Percentiles rank a stretch among this genome's conserved stretches.
Evolutionary conservation across 352 stramenopile genomes (phyloP).

Genomic region (Pythium sp.): DNA sequence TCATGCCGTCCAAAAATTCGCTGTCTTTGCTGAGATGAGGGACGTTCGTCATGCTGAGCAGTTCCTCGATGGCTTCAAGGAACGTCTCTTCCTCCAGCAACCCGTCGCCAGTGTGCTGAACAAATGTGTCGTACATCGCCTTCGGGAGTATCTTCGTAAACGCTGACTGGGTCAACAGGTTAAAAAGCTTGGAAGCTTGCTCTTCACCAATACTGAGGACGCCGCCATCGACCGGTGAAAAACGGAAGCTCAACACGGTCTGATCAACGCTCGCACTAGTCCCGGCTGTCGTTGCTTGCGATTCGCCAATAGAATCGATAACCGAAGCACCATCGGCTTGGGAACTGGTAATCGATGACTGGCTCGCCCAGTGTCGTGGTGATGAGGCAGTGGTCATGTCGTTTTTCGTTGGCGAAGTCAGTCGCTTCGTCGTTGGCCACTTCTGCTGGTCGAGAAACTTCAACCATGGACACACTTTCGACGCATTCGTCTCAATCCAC

Average conservation of each 20-base stretch:
- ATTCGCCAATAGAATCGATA: constrained; percentile 17
- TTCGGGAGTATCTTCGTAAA: constrained; percentile 73
- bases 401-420: constrained; percentile 30
- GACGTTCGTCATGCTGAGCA: constrained; percentile 74
- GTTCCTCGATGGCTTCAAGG: constrained; percentile 71
- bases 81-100: constrained; percentile 84
- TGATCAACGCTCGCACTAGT: constrained; percentile 18
- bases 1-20: constrained; percentile 73
- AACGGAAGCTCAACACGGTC: constrained; percentile 54
- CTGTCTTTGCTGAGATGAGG: constrained; percentile 73
- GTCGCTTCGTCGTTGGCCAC: constrained; percentile 54
- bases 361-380: constrained; percentile 12
- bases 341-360: constrained; percentile 13
- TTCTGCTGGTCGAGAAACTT: constrained; percentile 69
- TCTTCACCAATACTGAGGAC: constrained; percentile 53
- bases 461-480: constrained; percentile 59
- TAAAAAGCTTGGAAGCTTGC: constrained; percentile 59
- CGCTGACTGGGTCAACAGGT: constrained; percentile 58
- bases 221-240: constrained; percentile 64
- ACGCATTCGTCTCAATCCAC: constrained; percentile 61
- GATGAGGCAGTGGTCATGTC: constrained; percentile 13
- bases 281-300: constrained; percentile 16
- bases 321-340: constrained; percentile 16
- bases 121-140: constrained; percentile 84
- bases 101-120: constrained; percentile 81